Evolutionary conservation across 108 stramenopile species (phyloP), one percentile per base, ranked within the genome.

Genomic region (Stephanodiscus minutulus): DNA sequence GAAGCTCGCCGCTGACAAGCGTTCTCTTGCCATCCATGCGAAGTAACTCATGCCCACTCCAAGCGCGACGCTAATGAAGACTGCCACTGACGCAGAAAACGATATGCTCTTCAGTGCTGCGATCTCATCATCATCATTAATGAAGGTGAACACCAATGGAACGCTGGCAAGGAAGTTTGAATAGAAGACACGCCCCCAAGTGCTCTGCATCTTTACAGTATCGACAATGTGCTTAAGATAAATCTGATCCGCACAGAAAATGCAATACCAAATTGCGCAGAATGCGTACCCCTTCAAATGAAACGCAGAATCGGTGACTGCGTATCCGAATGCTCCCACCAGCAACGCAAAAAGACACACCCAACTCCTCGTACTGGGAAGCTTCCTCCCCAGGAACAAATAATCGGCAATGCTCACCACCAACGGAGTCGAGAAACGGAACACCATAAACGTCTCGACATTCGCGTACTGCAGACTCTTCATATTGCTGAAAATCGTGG

Each of bases 111-210:
- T 72, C 66, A 82, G 54, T 25, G 82, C 82, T 29, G 66, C 76
- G 43, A 82, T 69, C 48, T 82, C 86, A 25, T 61, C 72, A 8
- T 55, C 15, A 58, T 81, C 80, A 43, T 44, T 57, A 24, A 72
- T 36, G 43, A 82, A 83, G 37, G 83, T 71, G 57, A 87, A 74
- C 0, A 85, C 62, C 41, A 89, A 66, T 11, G 88, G 88, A 7
- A 81, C 20, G 37, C 71, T 68, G 0, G 88, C 84, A 21, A 89
- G 37, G 8, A 85, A 68, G 57, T 89, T 89, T 35, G 84, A 83
- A 78, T 89, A 89, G 61, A 81, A 84, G 25, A 89, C 88, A 28
- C 82, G 78, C 36, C 88, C 86, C 88, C 88, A 89, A 60, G 79
- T 86, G 47, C 69, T 60, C 35, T 83, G 76, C 88, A 89, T 89